Evolutionary conservation across 352 stramenopile species (phyloP).

Genomic region (Pythium myriotylum): DNA sequence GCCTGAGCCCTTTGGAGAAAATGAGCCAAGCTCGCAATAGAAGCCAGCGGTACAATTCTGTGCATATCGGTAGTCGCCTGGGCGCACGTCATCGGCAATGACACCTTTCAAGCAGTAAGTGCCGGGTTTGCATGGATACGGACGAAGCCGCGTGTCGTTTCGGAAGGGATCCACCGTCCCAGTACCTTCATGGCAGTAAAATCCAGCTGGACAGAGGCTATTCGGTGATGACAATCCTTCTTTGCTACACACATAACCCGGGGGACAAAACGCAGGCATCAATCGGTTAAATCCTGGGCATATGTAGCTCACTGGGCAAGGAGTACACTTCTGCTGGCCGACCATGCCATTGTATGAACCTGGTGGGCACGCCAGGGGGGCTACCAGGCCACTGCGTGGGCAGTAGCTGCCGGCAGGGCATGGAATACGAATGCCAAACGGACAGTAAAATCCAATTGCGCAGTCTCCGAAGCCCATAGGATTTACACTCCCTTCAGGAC

Average conservation of each 20-base stretch:
- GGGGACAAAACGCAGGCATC: constrained; percentile 90
- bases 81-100: constrained; percentile 84
- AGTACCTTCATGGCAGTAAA: constrained; percentile 95
- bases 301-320: constrained; percentile 92
- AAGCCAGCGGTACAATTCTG: constrained; percentile 95
- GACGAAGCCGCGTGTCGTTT: constrained; percentile 95
- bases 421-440: constrained; percentile 81
- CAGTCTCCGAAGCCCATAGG: constrained; percentile 87
- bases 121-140: constrained; percentile 94
- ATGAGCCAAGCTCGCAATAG: constrained; percentile 94
- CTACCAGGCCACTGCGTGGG: constrained; percentile 73
- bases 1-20: constrained; percentile 91
- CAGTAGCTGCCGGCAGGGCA: constrained; percentile 94
- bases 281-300: constrained; percentile 93
- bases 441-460: constrained; percentile 91
- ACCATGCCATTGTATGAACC: constrained; percentile 95
- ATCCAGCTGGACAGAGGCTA: constrained; percentile 92
- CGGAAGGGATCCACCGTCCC: constrained; percentile 94
- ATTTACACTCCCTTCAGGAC: constrained; percentile 83
- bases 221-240: constrained; percentile 87
- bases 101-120: constrained; percentile 96
- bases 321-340: constrained; percentile 84
- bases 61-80: constrained; percentile 89
- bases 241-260: constrained; percentile 93
- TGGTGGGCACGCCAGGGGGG: constrained; percentile 90